Evolutionary conservation across 2,329 filamentous ascomycete species (phyloP).

Genomic region (Colletotrichum cereale): DNA sequence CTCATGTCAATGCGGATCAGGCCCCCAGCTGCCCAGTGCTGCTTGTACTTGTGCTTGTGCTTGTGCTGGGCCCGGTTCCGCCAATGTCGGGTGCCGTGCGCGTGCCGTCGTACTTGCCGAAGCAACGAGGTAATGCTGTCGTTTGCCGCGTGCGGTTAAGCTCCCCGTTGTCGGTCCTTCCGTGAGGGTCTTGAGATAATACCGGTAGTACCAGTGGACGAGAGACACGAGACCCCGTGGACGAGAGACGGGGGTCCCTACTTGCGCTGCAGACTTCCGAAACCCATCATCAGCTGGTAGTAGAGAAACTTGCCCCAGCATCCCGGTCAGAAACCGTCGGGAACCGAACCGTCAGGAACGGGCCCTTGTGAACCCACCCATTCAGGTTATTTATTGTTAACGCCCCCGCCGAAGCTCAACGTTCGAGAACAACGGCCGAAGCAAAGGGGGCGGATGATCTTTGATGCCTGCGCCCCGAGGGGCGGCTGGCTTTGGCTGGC

Average conservation of each 20-base stretch:
- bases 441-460: not conserved
- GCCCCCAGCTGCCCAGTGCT: constrained; percentile 26
- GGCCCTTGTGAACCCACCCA: not conserved
- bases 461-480: constrained; percentile 5
- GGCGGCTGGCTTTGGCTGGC: not conserved
- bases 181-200: constrained; percentile 28
- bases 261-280: constrained; percentile 3
- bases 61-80: not conserved
- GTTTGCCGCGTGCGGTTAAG: constrained; percentile 1
- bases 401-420: not conserved
- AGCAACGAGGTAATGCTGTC: constrained; percentile 1
- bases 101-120: not conserved
- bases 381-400: not conserved
- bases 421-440: constrained; percentile 25
- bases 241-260: not conserved
- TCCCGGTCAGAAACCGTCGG: not conserved
- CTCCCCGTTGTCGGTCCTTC: constrained; percentile 24
- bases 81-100: not conserved
- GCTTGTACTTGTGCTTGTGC: constrained; percentile 5
- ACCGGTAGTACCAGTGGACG: not conserved
- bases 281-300: not conserved
- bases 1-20: constrained; percentile 33
- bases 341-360: not conserved
- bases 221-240: not conserved
- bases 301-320: not conserved